These are phyloP conservation scores for Hypoxylon sp. DNA, from an alignment of 2,329 filamentous ascomycete genomes.

Conservation along the genomic window DNA sequence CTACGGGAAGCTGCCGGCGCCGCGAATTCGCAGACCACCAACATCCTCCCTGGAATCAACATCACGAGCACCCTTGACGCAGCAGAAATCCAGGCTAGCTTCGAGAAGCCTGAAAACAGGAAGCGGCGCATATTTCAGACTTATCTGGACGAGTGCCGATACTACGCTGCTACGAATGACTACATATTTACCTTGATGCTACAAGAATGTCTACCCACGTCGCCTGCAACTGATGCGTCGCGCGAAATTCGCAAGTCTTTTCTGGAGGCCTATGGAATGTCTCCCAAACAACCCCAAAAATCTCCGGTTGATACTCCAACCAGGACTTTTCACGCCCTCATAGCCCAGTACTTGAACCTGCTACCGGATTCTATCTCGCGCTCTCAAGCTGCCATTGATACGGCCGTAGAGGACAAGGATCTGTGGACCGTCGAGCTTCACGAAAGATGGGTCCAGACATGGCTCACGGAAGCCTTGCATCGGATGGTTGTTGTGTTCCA, in stretches of 20 bases:
- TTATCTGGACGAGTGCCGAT: slow-evolving; percentile 78
- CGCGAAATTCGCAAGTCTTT: slow-evolving; percentile 49
- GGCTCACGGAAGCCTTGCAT: slow-evolving; percentile 75
- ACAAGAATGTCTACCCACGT: slow-evolving; percentile 50
- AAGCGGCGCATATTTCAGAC: slow-evolving; percentile 75
- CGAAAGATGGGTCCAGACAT: slow-evolving; percentile 49
- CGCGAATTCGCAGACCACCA: slow-evolving; percentile 68
- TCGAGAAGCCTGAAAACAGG: slow-evolving; percentile 71
- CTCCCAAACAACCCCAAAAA: slow-evolving; percentile 47
- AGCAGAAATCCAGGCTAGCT: slow-evolving; percentile 67
- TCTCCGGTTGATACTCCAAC: slow-evolving; percentile 46
- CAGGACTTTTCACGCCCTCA: slow-evolving; percentile 58
- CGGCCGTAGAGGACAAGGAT: slow-evolving; percentile 62
- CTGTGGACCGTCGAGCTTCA: slow-evolving; percentile 45
- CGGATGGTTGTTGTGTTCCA: slow-evolving; percentile 79
- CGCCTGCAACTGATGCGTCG: slow-evolving; percentile 45
- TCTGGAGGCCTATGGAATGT: slow-evolving; percentile 50
- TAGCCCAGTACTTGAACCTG: slow-evolving; percentile 62
- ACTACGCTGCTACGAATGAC: slow-evolving; percentile 74
- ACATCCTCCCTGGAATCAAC: slow-evolving; percentile 66
- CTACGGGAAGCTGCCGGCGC: slow-evolving; percentile 79
- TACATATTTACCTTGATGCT: slow-evolving; percentile 64
- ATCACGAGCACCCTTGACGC: slow-evolving; percentile 62
- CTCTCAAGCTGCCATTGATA: slow-evolving; percentile 62
- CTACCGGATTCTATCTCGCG: slow-evolving; percentile 62